phyloP scores from a whole-genome alignment of 257 asterid genomes.

The Rehmannia glutinosa region DNA sequence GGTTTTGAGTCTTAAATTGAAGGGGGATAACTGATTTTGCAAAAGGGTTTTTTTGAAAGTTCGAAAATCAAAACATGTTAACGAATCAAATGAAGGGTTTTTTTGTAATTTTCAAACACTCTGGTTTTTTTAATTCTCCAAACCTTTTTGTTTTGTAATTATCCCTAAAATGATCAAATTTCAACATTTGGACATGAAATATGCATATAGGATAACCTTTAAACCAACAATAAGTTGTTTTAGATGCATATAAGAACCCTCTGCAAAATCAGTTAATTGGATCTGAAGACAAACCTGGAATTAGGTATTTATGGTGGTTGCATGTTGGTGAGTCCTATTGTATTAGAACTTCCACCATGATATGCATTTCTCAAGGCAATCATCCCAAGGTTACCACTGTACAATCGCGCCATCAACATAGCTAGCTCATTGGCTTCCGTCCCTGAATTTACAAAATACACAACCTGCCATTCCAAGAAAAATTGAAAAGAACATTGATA shows the following conservation, averaged over 20 bases:
- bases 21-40: no score
- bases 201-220: not conserved
- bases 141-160: no score
- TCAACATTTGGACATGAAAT: no score
- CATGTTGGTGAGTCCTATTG: conserved; percentile 87
- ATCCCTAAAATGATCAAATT: no score
- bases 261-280: not conserved
- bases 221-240: not conserved
- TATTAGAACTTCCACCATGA: conserved; percentile 92
- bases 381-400: conserved; percentile 80
- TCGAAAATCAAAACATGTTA: no score
- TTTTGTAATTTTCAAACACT: no score
- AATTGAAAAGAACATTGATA: not conserved
- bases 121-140: no score
- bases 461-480: conserved; percentile 57
- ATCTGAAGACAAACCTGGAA: conserved; percentile 65
- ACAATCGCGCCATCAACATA: conserved; percentile 87
- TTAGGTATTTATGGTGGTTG: conserved; percentile 93
- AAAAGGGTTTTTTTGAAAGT: no score
- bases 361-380: conserved; percentile 90
- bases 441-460: conserved; percentile 93
- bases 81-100: no score
- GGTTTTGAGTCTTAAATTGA: no score
- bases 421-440: conserved; percentile 97
- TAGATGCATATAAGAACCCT: no score